Evolutionary conservation across 108 stramenopile species (phyloP).

Genomic region (Skeletonema grethae): DNA sequence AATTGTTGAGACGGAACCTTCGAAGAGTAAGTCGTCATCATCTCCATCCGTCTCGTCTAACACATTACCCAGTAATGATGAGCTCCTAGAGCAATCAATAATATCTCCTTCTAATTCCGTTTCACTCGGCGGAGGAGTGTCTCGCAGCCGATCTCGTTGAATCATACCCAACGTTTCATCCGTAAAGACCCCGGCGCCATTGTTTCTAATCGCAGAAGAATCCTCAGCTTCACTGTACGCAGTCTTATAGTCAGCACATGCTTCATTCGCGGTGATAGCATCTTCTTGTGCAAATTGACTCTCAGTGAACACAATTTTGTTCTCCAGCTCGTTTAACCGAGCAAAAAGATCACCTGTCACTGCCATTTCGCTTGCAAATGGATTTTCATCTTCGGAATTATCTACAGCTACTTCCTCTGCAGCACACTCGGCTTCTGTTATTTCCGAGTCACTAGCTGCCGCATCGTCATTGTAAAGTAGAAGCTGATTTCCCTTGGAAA

Average conservation of each 20-base stretch:
- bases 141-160: conserved; percentile 12
- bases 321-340: background rate
- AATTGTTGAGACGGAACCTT: background rate
- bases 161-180: conserved; percentile 11
- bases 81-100: background rate
- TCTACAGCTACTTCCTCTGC: background rate
- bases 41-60: background rate
- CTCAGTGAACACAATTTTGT: background rate
- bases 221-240: background rate
- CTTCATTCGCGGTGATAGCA: background rate
- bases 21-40: background rate
- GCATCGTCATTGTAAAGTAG: background rate
- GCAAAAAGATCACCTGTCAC: background rate
- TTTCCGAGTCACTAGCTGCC: background rate
- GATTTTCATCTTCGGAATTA: background rate
- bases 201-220: background rate
- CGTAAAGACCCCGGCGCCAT: conserved; percentile 3
- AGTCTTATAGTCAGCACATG: background rate
- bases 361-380: background rate
- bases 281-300: background rate
- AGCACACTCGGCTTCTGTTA: background rate
- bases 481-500: background rate
- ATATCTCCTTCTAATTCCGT: conserved; percentile 14
- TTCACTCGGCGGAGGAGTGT: conserved; percentile 27
- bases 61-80: background rate